Base-by-base conservation (phyloP, 257 asterid genomes). In the Solanum chiquidenum region DNA sequence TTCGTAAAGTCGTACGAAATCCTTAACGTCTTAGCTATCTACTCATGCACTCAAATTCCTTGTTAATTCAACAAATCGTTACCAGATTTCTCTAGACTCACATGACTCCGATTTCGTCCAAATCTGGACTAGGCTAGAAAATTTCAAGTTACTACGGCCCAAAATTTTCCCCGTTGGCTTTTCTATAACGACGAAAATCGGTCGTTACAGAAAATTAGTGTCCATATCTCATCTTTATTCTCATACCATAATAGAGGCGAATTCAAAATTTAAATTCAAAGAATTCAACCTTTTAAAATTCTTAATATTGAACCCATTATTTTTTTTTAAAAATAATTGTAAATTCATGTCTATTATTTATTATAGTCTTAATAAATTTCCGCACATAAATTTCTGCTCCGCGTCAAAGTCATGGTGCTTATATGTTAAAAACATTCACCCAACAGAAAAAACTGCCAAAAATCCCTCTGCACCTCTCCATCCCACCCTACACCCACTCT, bases 361-460 rank as follows among this genome's bases (percentile, higher is more conserved):
- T 23, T 9, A 62, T 23, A 23, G 3, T 10, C 10, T 60, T 60
- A n/a, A 64, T 64, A 64, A 64, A 10, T 8, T 52, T 60, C 2
- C 0, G 10, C 12, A 58, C 4, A 5, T 55, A 55, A 55, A 55
- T 23, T 60, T 60, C 12, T 62, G 31, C 1, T 62, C 29, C 8
- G 14, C 33, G 7, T 62, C 68, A 20, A 20, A 14, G 60, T 49
- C 2, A 58, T 7, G 64, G 64, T 7, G 64, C 64, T 0, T 55
- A 55, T 55, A 55, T 20, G 11, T 55, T 20, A 21, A 58, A 18
- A 20, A 25, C 35, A 13, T 13, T 33, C n/a, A 90, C 72, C 80
- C 86, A 95, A 95, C 94, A 98, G 92, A 90, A 84, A 91, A 90
- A 95, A 91, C 95, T 92, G 96, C 98, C 99, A 91, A 91, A 35